phyloP scores from a whole-genome alignment of 2,329 filamentous ascomycete species.

The Chrysosphaeria jannelii region DNA sequence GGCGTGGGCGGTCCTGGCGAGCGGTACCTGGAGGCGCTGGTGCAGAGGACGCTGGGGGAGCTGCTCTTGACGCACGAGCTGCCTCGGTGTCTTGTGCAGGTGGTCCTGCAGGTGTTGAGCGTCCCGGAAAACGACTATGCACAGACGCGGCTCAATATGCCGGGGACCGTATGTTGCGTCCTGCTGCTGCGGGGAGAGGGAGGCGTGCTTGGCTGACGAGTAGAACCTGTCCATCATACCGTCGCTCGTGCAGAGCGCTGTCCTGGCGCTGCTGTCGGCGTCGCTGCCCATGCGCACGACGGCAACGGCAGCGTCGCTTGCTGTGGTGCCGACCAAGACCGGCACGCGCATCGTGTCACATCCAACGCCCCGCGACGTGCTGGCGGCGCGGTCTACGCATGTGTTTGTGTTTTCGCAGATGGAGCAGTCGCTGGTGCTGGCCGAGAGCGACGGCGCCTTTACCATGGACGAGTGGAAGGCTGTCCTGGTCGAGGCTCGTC shows the following conservation, averaged over 20 bases:
- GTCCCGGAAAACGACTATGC: conserved; percentile 36
- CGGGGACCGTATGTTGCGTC: conserved; percentile 26
- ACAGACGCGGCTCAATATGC: conserved; percentile 26
- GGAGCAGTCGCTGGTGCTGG: conserved; percentile 40
- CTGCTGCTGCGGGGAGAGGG: too few relatives aligned
- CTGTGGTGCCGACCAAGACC: conserved; percentile 18
- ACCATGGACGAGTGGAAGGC: conserved; percentile 45
- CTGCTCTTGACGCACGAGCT: conserved; percentile 47
- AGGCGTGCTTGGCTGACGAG: too few relatives aligned
- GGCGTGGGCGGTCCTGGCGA: conserved; percentile 57
- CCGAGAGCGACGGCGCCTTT: conserved; percentile 60
- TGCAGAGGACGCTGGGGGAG: conserved; percentile 42
- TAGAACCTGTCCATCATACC: conserved; percentile 59
- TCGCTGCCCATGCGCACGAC: conserved; percentile 53
- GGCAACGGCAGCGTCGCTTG: conserved; percentile 32
- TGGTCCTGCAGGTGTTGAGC: conserved; percentile 48
- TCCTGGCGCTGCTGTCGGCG: conserved; percentile 53
- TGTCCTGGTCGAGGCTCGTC: conserved; percentile 31
- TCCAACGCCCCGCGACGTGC: conserved; percentile 31
- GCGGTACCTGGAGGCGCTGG: conserved; percentile 50
- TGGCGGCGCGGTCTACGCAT: conserved; percentile 39
- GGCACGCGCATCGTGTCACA: conserved; percentile 16
- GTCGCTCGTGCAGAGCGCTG: conserved; percentile 48
- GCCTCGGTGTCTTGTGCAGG: conserved; percentile 47
- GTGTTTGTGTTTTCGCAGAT: conserved; percentile 57